Conservation (phyloP, 371 early-diverging fungal species). For the Mortierella sp. region DNA sequence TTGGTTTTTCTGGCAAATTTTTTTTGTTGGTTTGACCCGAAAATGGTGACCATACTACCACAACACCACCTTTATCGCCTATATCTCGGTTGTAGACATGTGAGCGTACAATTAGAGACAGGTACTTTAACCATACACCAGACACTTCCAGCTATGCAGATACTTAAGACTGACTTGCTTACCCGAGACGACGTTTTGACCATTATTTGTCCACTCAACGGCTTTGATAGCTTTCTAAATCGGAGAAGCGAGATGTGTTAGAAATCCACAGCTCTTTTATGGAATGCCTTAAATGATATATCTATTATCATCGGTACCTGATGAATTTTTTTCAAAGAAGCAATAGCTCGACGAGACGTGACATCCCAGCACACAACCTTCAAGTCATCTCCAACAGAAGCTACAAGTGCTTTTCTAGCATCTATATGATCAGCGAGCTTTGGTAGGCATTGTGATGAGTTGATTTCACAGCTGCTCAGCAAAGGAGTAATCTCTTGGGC, state of each 20-base stretch:
- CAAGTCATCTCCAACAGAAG: slow-evolving; percentile 39
- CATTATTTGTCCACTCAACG: slow-evolving; percentile 50
- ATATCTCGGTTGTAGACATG: neutral
- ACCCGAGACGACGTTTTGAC: slow-evolving; percentile 41
- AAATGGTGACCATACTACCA: slow-evolving; percentile 43
- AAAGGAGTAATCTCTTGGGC: neutral
- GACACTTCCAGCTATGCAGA: neutral
- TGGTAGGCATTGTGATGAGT: neutral
- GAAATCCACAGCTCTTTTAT: too few relatives aligned
- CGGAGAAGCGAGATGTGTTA: neutral
- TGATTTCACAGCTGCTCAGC: neutral
- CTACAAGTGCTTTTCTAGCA: slow-evolving; percentile 15
- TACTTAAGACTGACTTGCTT: neutral
- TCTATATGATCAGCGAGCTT: neutral
- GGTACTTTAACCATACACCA: neutral
- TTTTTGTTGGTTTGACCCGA: slow-evolving; percentile 12
- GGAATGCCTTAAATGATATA: too few relatives aligned
- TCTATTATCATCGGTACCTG: slow-evolving; percentile 16
- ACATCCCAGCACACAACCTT: slow-evolving; percentile 46
- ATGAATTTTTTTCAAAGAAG: slow-evolving; percentile 18
- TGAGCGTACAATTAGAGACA: neutral
- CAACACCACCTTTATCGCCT: slow-evolving; percentile 39
- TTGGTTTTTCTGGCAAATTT: slow-evolving; percentile 19
- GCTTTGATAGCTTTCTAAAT: slow-evolving; percentile 44
- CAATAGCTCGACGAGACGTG: neutral